Base-by-base conservation (phyloP, 768 basidiomycete genomes). In the Tremella yokohamensis region DNA sequence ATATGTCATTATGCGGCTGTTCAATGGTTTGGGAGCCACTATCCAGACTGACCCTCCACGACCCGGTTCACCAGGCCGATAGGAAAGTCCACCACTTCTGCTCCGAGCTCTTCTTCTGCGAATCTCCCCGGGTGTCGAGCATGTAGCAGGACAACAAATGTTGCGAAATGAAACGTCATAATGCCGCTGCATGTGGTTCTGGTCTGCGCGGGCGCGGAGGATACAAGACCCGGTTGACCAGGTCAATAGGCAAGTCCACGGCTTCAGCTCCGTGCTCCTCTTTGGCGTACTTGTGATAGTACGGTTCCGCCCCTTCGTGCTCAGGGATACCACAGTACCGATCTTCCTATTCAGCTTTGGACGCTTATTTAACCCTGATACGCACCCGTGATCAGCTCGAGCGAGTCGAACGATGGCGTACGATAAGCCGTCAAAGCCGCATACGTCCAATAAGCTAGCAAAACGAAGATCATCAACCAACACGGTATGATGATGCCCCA, bases 401-500 rank as follows among this genome's bases (percentile, higher is more conserved):
- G 34, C 3, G 69, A 72, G 25, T 60, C 47, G 40, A 76, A 66
- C 0, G 54, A 2, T 1, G 76, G 76, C 3, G 74, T 75, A 40
- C 57, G 45, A 54, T 64, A 70, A 3, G 65, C 62, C 57, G 64
- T 66, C 16, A 77, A 37, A 11, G 61, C 67, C 1, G 65, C 59
- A 40, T 77, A 77, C 12, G 53, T 40, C 38, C 61, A 62, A 56
- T 77, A 77, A 8, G 76, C 59, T 24, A 72, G 44, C 0, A 72
- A 57, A n/a, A 77, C 66, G 40, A 76, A 26, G n/a, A 72, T 40
- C 68, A 77, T 74, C 7, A 70, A 38, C 44, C 62, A 76, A 15
- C 68, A 68, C 1, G 76, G 76, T 0, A 76, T 51, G 34, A 77
- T 56, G 15, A 76, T 52, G 1, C 72, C 65, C 76, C 76, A 77